A percentile compares a stretch with the other conserved stretches of the same genome.
Conservation (phyloP, 371 early-diverging fungal genomes). For the Apophysomyces ossiformis region DNA sequence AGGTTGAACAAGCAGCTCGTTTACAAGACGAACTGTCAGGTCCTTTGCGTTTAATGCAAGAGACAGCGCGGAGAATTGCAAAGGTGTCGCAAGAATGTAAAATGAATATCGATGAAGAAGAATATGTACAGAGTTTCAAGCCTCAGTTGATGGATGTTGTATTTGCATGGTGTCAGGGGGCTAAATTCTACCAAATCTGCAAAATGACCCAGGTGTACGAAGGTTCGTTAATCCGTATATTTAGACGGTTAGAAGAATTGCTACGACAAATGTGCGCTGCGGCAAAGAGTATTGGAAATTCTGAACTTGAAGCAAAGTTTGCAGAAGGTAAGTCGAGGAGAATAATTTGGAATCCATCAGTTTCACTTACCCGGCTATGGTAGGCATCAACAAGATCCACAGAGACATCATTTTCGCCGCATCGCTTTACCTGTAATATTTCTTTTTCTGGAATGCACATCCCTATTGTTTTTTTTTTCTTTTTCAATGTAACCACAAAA, state of each 20-base stretch:
- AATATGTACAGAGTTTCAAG: constrained; percentile 83
- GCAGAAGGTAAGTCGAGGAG: constrained; percentile 69
- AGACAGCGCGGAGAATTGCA: constrained; percentile 88
- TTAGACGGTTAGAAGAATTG: constrained; percentile 97
- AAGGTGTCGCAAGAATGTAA: constrained; percentile 90
- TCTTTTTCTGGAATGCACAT: neutral
- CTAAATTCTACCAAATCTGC: constrained; percentile 96
- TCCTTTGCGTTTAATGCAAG: constrained; percentile 85
- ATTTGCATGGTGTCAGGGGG: constrained; percentile 95
- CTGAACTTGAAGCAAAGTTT: constrained; percentile 97
- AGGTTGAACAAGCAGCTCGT: constrained; percentile 34
- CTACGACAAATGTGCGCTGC: constrained; percentile 96
- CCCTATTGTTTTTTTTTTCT: too few relatives aligned
- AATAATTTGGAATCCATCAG: neutral
- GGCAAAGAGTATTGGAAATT: constrained; percentile 97
- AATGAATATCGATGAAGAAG: constrained; percentile 79
- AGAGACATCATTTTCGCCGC: constrained; percentile 99
- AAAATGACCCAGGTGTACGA: constrained; percentile 98
- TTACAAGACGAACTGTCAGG: constrained; percentile 78
- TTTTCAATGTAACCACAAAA: too few relatives aligned
- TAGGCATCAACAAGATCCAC: constrained; percentile 90
- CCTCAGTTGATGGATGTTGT: constrained; percentile 98
- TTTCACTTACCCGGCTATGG: neutral
- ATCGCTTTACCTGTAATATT: constrained; percentile 88
- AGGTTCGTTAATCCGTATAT: constrained; percentile 95